phyloP scores from a whole-genome alignment of 768 basidiomycete genomes.

The Leccinum pellstonianum region DNA sequence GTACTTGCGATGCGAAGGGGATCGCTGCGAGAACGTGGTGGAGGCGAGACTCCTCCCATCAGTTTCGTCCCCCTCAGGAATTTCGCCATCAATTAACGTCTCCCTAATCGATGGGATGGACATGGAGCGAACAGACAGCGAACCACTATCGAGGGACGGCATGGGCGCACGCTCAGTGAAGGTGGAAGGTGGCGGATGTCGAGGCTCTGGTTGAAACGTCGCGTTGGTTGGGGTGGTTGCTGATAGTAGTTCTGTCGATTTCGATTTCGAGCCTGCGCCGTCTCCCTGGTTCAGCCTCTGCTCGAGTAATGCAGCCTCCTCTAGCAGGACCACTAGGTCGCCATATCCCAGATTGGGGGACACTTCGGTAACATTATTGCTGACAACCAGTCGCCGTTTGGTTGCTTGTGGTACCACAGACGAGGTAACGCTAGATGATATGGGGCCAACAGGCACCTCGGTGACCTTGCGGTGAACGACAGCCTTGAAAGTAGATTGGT shows the following conservation, averaged over 20 bases:
- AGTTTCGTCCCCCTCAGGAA: conserved; percentile 27
- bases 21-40: conserved; percentile 50
- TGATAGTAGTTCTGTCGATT: conserved; percentile 6
- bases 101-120: conserved; percentile 34
- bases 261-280: conserved; percentile 23
- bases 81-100: conserved; percentile 22
- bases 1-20: conserved; percentile 44
- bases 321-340: conserved; percentile 54
- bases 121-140: conserved; percentile 26
- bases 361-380: conserved; percentile 27
- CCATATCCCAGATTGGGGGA: conserved; percentile 48
- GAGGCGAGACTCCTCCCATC: conserved; percentile 34
- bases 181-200: conserved; percentile 22
- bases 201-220: conserved; percentile 25
- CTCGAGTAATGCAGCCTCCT: conserved; percentile 60
- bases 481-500: conserved; percentile 44
- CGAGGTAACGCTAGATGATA: conserved; percentile 14
- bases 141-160: conserved; percentile 22
- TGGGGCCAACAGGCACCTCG: conserved; percentile 31
- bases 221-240: conserved; percentile 26
- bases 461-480: conserved; percentile 58
- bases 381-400: conserved; percentile 31
- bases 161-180: conserved; percentile 18
- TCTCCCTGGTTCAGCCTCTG: conserved; percentile 46
- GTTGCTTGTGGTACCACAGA: conserved; percentile 28